These are phyloP conservation scores for Pittosporum tobira DNA, from an alignment of 129 eudicot species.

Conservation along the genomic window DNA sequence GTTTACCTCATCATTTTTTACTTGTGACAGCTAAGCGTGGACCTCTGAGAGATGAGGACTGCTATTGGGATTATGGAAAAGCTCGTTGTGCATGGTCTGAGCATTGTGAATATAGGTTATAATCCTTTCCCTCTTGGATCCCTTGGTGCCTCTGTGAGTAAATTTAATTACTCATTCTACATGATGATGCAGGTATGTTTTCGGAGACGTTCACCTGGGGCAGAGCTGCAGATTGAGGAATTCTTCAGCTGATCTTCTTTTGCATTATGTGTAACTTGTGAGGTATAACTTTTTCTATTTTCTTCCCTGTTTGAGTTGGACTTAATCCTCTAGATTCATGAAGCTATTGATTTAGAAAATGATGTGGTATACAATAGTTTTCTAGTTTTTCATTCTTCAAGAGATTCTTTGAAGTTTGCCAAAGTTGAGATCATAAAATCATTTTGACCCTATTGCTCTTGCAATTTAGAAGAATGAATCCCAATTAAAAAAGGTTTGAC, in stretches of 20 bases:
- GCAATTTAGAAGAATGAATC: too few relatives aligned
- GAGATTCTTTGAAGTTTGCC: too few relatives aligned
- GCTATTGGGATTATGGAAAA: constrained; percentile 93
- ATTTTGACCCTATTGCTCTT: too few relatives aligned
- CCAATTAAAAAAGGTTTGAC: too few relatives aligned
- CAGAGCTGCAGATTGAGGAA: constrained; percentile 82
- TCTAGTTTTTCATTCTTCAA: neutral
- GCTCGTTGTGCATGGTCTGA: constrained; percentile 96
- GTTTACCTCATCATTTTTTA: constrained; percentile 9
- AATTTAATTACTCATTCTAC: too few relatives aligned
- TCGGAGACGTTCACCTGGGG: constrained; percentile 94
- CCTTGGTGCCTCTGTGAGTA: too few relatives aligned
- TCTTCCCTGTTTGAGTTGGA: constrained; percentile 1
- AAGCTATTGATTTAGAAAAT: neutral
- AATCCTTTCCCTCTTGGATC: constrained; percentile 5
- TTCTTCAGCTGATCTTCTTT: constrained; percentile 63
- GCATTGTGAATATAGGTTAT: constrained; percentile 87
- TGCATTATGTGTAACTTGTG: constrained; percentile 40
- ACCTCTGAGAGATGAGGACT: constrained; percentile 89
- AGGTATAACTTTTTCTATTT: constrained; percentile 17
- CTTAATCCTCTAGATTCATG: neutral
- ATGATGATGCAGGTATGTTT: constrained; percentile 44
- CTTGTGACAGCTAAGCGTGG: constrained; percentile 66
- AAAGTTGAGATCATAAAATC: too few relatives aligned
- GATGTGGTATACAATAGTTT: neutral